Conservation (phyloP, 78 protist species). For the Dictyostelium capitatum region DNA sequence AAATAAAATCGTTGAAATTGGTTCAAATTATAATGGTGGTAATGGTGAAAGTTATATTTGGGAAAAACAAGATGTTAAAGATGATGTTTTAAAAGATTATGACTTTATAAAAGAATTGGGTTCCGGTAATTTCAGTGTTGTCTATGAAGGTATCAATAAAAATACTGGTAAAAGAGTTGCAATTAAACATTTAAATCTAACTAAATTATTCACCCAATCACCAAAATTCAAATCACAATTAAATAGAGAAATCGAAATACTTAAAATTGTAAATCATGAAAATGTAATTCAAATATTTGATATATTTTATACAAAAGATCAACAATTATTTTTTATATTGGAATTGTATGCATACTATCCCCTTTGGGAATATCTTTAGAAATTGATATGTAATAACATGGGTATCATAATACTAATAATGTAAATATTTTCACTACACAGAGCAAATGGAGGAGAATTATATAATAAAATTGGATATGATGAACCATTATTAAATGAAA, state of each 20-base stretch:
- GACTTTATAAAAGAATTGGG: constrained; percentile 66
- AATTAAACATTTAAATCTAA: constrained; percentile 16
- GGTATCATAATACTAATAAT: too few relatives aligned
- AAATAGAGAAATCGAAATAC: constrained; percentile 58
- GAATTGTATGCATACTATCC: too few relatives aligned
- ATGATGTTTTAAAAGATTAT: constrained; percentile 32
- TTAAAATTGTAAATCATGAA: constrained; percentile 14
- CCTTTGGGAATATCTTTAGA: background rate
- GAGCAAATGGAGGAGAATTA: constrained; percentile 52
- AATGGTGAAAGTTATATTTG: background rate
- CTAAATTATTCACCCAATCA: constrained; percentile 4
- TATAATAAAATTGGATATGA: constrained; percentile 38
- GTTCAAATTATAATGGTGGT: background rate
- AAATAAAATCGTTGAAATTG: background rate
- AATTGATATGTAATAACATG: too few relatives aligned
- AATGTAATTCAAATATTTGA: constrained; percentile 37
- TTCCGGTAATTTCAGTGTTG: constrained; percentile 32
- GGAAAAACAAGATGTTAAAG: constrained; percentile 23
- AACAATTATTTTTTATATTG: constrained; percentile 42
- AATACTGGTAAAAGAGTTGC: constrained; percentile 14
- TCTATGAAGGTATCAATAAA: constrained; percentile 48
- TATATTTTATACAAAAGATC: constrained; percentile 43
- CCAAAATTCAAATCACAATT: constrained; percentile 16
- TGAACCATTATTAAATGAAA: constrained; percentile 82
- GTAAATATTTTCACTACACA: too few relatives aligned